These are phyloP conservation scores for Didymella exigua DNA, from an alignment of 2,329 filamentous ascomycete species.

Conservation along the genomic window DNA sequence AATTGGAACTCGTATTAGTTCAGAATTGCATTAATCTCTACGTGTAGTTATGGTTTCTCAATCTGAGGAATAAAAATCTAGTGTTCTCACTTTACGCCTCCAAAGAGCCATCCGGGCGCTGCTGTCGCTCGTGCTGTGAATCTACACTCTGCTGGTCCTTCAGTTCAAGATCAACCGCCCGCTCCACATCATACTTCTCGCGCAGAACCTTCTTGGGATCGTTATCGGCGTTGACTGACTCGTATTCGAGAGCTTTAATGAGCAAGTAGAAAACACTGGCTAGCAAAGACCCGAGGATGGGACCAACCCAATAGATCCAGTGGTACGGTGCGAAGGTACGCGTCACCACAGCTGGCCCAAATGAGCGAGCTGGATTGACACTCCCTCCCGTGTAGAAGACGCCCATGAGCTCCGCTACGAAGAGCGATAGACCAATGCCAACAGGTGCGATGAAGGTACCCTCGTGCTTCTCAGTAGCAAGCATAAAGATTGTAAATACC, in stretches of 20 bases:
- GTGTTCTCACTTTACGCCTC: too few species aligned
- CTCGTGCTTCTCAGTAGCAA: background rate
- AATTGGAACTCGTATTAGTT: too few species aligned
- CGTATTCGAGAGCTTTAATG: constrained; percentile 49
- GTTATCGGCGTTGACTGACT: constrained; percentile 38
- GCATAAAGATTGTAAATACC: background rate
- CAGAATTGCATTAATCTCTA: too few species aligned
- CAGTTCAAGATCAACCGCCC: background rate
- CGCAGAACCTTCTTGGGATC: constrained; percentile 23
- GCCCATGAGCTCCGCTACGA: constrained; percentile 56
- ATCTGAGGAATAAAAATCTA: too few species aligned
- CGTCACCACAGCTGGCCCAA: constrained; percentile 50
- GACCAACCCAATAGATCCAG: constrained; percentile 53
- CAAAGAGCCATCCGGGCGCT: background rate
- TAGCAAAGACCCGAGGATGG: constrained; percentile 37
- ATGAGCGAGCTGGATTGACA: constrained; percentile 53
- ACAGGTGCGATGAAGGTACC: constrained; percentile 44
- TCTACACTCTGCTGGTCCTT: background rate
- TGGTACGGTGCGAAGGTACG: constrained; percentile 49
- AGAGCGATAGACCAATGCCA: constrained; percentile 53
- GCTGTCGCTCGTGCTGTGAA: background rate
- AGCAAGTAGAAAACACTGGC: constrained; percentile 56
- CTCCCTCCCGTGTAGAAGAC: constrained; percentile 53
- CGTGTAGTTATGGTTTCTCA: too few species aligned
- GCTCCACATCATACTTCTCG: constrained; percentile 16